Evolutionary conservation across 805 yeast species (phyloP), one percentile per base, ranked within the genome.

Genomic region (Saturnispora kantuleensis): DNA sequence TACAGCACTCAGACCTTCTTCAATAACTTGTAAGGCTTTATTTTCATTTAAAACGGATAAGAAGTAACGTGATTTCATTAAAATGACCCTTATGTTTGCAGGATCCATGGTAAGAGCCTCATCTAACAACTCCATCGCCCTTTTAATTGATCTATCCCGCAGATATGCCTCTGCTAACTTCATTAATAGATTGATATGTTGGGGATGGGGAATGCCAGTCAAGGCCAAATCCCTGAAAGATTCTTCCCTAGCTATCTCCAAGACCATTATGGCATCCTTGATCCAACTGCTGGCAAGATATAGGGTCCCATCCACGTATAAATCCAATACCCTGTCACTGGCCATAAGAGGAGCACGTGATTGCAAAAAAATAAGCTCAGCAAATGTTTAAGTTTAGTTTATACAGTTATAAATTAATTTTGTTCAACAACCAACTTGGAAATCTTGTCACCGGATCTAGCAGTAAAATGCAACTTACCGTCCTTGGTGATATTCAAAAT

Each of bases 401-500:
- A 21, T 21, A 21, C 26, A 21, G 37, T 21, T 32, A 40, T n/a
- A 35, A 42, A 35, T 36, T 36, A 42, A 26, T 30, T 45, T 47
- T 53, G 55, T 34, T 59, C 43, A 46, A 73, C 50, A 54, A 71
- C 77, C 47, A 77, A 77, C 60, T 68, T 74, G 38, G 65, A 75
- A 43, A 71, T 71, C 49, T 62, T 65, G 30, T 68, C 65, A 37
- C 80, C 81, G 49, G 70, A 71, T 61, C 81, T 70, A 39, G 78
- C 85, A 47, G 80, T 72, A 52, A 81, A 66, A 58, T 76, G 81
- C 56, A 83, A 68, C 56, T 73, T 70, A 49, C 83, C 81, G 47
- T 79, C 84, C 55, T 71, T 75, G 47, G 80, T 72, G 54, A 82
- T 76, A 67, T 77, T 81, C 45, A 81, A 68, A 45, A 74, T 71